Percentiles rank a stretch among this genome's conserved stretches.
Conservation (phyloP, 495 filamentous ascomycete species). For the Parathielavia appendiculata region DNA sequence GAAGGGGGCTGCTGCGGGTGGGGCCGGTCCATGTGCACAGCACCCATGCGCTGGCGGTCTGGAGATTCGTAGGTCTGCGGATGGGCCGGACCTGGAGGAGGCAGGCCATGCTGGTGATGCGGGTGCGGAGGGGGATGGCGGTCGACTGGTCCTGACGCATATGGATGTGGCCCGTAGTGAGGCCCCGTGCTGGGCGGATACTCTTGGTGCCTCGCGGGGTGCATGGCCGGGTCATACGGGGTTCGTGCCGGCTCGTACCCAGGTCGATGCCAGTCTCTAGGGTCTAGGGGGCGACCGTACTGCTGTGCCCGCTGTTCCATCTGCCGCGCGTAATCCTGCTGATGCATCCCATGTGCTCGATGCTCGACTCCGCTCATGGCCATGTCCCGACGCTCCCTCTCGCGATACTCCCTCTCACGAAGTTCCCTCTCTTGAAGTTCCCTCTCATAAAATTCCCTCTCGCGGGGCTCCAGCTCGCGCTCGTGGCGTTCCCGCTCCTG, state of each 20-base stretch:
- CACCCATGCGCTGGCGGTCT: slow-evolving; percentile 38
- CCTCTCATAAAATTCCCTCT: slow-evolving; percentile 29
- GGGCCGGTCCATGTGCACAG: slow-evolving; percentile 35
- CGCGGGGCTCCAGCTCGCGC: slow-evolving; percentile 35
- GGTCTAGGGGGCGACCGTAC: slow-evolving; percentile 41
- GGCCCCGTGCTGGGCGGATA: slow-evolving; percentile 38
- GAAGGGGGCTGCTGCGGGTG: slow-evolving; percentile 33
- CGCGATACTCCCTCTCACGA: slow-evolving; percentile 27
- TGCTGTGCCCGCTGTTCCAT: slow-evolving; percentile 35
- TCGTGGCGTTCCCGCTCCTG: slow-evolving; percentile 37
- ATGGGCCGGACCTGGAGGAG: slow-evolving; percentile 35
- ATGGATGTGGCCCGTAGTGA: slow-evolving; percentile 45
- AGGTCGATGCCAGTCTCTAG: slow-evolving; percentile 43
- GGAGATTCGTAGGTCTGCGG: slow-evolving; percentile 48
- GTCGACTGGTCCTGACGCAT: slow-evolving; percentile 41
- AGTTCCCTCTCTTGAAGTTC: slow-evolving; percentile 32
- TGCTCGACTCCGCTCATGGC: slow-evolving; percentile 34
- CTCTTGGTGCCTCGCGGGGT: slow-evolving; percentile 38
- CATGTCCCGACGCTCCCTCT: slow-evolving; percentile 39
- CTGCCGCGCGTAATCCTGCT: slow-evolving; percentile 27
- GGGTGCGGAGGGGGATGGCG: slow-evolving; percentile 43
- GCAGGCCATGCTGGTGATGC: slow-evolving; percentile 38
- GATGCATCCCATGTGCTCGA: slow-evolving; percentile 28
- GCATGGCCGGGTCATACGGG: slow-evolving; percentile 36
- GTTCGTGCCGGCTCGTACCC: slow-evolving; percentile 39